These are phyloP conservation scores for Neonectria coccinea DNA, from an alignment of 2,329 filamentous ascomycete genomes.

Conservation along the genomic window DNA sequence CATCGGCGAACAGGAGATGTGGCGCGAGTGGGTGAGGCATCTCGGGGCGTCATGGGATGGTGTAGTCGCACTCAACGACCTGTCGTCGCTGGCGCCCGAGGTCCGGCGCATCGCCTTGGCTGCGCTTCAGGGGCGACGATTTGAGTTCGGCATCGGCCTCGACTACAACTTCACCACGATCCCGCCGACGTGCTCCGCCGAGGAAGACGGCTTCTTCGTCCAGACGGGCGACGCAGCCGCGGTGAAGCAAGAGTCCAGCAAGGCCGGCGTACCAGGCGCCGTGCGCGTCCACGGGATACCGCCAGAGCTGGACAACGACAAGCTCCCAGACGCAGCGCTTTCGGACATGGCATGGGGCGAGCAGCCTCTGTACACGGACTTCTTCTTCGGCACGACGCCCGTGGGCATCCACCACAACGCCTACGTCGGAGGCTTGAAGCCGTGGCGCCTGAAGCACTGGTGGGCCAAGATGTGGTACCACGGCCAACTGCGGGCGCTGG, in stretches of 20 bases:
- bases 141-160: conserved; percentile 55
- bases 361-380: conserved; percentile 52
- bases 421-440: conserved; percentile 49
- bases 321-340: conserved; percentile 29
- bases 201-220: conserved; percentile 53
- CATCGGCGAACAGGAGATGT: conserved; percentile 55
- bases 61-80: conserved; percentile 28
- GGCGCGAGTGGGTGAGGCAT: conserved; percentile 49
- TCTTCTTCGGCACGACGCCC: conserved; percentile 52
- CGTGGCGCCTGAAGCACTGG: conserved; percentile 49
- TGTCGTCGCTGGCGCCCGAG: conserved; percentile 28
- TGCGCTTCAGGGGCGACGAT: conserved; percentile 46
- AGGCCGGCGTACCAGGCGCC: conserved; percentile 48
- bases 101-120: conserved; percentile 45
- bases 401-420: conserved; percentile 55
- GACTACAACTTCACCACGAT: conserved; percentile 55
- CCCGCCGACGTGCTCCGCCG: conserved; percentile 51
- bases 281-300: conserved; percentile 47
- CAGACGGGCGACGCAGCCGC: conserved; percentile 41
- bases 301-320: conserved; percentile 40
- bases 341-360: conserved; percentile 46
- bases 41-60: conserved; percentile 51
- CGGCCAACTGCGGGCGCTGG: conserved; percentile 47
- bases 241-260: conserved; percentile 41
- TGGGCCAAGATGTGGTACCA: conserved; percentile 54